Base-by-base conservation (phyloP, 805 yeast species). In the Wickerhamomyces chaumierensis region DNA sequence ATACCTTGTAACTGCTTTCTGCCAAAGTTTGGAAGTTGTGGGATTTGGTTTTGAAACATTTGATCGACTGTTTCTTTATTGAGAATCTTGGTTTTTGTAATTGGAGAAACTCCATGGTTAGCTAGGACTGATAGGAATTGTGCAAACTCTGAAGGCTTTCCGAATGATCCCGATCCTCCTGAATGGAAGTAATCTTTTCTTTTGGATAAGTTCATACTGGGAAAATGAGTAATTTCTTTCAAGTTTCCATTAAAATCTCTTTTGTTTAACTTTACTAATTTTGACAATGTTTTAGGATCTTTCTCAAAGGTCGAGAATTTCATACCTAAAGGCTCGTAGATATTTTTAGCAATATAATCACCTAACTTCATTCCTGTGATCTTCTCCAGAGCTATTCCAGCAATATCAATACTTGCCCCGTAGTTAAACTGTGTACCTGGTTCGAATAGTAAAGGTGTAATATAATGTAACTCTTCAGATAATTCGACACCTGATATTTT, bases 111-210 rank as follows among this genome's bases (percentile, higher is more conserved):
- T 5, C 70, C 70, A 33, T 57, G 51, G 40, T 65, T 64, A 29
- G 65, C 49, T 49, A 65, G 52, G 2, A 60, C 47, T n/a, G 65
- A 49, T 19, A 65, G 38, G 25, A 63, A 54, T 41, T 52, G 56
- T 35, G 58, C 48, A 40, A 54, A 65, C 41, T 65, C 69, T 7
- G 47, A 48, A 3, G 55, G 58, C 1, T 57, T 60, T 2, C 64
- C 57, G 27, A 51, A 61, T 23, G 58, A 42, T 1, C 70, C 69
- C 13, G 56, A 64, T n/a, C 70, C 70, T 7, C 68, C 69, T 49
- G 58, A 49, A 21, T 53, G 47, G 18, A 55, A 34, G 12, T 16
- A 13, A 31, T 31, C 33, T 5, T 6, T 6, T 16, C 12, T 17
- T 4, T 18, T 18, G 6, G 18, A 9, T 15, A 5, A 4, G 29